A percentile compares a stretch with the other conserved stretches of the same genome.
phyloP scores from a whole-genome alignment of 2,329 filamentous ascomycete species.

The Claviceps lovelessii region DNA sequence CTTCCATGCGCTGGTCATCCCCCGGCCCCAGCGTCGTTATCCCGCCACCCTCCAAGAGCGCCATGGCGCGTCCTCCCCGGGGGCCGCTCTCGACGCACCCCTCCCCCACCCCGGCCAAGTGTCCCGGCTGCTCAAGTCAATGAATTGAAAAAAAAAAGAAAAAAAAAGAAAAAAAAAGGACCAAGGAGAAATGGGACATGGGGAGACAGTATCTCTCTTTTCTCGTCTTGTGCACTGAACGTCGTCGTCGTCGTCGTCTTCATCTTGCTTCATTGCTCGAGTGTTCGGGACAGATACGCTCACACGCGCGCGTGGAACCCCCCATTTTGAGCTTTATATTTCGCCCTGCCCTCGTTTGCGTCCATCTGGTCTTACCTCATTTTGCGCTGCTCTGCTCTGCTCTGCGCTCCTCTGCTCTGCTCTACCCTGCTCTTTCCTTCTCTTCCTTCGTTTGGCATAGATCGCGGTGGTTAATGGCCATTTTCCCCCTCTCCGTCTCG shows the following conservation, averaged over 20 bases:
- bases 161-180: neutral
- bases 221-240: neutral
- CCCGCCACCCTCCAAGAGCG: constrained; percentile 11
- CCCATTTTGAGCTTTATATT: neutral
- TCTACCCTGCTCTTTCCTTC: neutral
- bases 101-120: constrained; percentile 1
- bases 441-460: neutral
- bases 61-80: neutral
- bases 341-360: neutral
- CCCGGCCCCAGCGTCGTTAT: constrained; percentile 12
- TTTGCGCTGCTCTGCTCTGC: neutral
- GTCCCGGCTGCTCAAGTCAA: constrained; percentile 6
- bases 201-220: neutral
- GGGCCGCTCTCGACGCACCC: neutral
- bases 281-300: neutral
- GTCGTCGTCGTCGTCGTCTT: neutral
- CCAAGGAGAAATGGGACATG: constrained; percentile 5
- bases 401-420: too few relatives aligned
- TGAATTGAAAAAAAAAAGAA: neutral
- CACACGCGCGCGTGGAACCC: neutral
- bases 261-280: neutral
- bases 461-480: neutral
- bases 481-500: neutral
- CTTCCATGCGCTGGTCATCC: constrained; percentile 35
- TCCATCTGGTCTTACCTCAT: too few relatives aligned